Conservation (phyloP, 2,329 filamentous ascomycete species). For the Pleurostoma richardsiae region DNA sequence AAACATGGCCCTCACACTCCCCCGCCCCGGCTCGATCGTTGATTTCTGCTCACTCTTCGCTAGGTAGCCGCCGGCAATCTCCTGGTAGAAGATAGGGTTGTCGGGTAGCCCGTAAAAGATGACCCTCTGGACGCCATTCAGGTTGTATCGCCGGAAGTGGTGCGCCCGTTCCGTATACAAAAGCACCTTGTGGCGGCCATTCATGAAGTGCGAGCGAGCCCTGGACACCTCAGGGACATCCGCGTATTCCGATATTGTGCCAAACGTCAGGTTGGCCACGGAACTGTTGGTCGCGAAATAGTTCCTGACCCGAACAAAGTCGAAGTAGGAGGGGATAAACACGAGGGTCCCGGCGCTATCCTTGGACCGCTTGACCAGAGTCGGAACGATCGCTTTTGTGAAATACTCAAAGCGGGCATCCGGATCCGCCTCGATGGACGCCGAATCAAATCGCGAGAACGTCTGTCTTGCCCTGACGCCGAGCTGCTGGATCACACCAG, state of each 20-base stretch:
- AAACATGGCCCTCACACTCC: constrained; percentile 62
- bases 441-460: constrained; percentile 78
- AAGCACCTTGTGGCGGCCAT: constrained; percentile 74
- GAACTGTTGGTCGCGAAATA: constrained; percentile 70
- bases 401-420: constrained; percentile 92
- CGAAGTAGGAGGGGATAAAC: constrained; percentile 89
- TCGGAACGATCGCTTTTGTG: constrained; percentile 72
- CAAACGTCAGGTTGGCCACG: constrained; percentile 61
- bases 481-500: constrained; percentile 68
- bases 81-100: constrained; percentile 76
- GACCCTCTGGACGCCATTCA: constrained; percentile 78
- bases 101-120: constrained; percentile 89
- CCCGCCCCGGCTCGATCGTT: constrained; percentile 52
- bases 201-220: constrained; percentile 81
- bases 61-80: constrained; percentile 67
- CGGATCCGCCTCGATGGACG: constrained; percentile 68
- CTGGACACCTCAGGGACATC: constrained; percentile 73
- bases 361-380: constrained; percentile 63
- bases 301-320: constrained; percentile 91
- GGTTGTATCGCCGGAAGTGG: constrained; percentile 84
- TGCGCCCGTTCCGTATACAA: constrained; percentile 95
- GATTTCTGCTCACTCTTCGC: constrained; percentile 52
- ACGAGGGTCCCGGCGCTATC: constrained; percentile 68
- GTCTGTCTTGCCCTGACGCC: constrained; percentile 74
- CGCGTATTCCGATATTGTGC: constrained; percentile 84